Evolutionary conservation across 495 filamentous ascomycete species (phyloP), one percentile per base, ranked within the genome.

Genomic region (Talaromyces stipitatus): DNA sequence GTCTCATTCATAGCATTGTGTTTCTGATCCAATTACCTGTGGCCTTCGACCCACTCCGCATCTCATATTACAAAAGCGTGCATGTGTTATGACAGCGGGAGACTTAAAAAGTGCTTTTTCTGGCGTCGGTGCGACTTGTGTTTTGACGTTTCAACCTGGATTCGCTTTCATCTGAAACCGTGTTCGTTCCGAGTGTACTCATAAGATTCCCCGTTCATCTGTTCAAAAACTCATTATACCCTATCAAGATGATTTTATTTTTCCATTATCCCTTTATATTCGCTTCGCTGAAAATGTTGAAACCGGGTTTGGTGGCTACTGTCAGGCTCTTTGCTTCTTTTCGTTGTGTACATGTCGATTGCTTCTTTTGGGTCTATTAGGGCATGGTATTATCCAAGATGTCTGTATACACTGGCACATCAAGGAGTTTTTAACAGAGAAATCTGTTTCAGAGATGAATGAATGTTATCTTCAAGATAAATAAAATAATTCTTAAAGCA

Each of bases 21-120:
- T 41, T 41, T 36, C 9, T 41, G 36, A 41, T 20, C 28, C 33
- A n/a, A 11, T 55, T 46, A 23, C 30, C 14, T 16, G n/a, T 24
- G 45, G 4, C 18, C 23, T 43, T 29, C 33, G 33, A 18, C n/a
- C 20, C 20, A 45, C 22, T 48, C 16, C 54, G 22, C 33, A 26
- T 55, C 36, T 45, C 33, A 24, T 41, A 24, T 54, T 30, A 41
- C 33, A 29, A 55, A 26, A 46, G 29, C 51, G 28, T 55, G 54
- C 54, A 55, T 55, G 36, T 45, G 54, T 54, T 27, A 55, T 55
- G 54, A 46, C 54, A 55, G 54, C 36, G 54, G 54, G 36, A 55
- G 54, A 55, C 23, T 11, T 18, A 38, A 55, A 54, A 55, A 55
- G 54, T 55, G 54, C 36, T 55, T 55, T 32, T n/a, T 55, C 33